A percentile compares a stretch with the other conserved stretches of the same genome.
phyloP scores from a whole-genome alignment of 2,329 filamentous ascomycete species.

The Gaeumannomyces tritici region DNA sequence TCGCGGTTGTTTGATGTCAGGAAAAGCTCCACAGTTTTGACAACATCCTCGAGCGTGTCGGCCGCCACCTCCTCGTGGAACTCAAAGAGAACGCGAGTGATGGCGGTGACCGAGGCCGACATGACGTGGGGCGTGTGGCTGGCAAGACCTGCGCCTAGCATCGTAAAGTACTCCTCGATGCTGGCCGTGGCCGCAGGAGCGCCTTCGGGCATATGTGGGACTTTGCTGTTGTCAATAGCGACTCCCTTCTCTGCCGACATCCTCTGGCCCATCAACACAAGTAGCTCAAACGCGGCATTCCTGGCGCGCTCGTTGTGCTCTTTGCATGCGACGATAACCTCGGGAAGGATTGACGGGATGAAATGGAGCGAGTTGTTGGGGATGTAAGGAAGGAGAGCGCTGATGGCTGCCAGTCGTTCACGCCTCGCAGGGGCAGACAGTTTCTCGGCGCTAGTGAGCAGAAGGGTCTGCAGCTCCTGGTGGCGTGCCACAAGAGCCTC shows the following conservation, averaged over 20 bases:
- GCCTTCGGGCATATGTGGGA: constrained; percentile 76
- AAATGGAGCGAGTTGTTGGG: constrained; percentile 78
- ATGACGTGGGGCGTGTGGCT: constrained; percentile 95
- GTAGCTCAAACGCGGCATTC: constrained; percentile 78
- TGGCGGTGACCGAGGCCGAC: constrained; percentile 88
- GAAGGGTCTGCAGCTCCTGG: constrained; percentile 68
- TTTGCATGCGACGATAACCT: constrained; percentile 94
- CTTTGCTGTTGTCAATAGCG: constrained; percentile 74
- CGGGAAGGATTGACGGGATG: constrained; percentile 81
- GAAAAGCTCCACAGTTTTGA: constrained; percentile 94
- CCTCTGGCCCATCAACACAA: constrained; percentile 79
- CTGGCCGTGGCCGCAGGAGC: constrained; percentile 69
- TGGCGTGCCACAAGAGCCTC: constrained; percentile 68
- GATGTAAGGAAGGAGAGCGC: constrained; percentile 70
- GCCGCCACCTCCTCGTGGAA: constrained; percentile 46
- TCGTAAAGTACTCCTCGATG: constrained; percentile 94
- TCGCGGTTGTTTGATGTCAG: constrained; percentile 93
- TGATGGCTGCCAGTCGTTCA: constrained; percentile 76
- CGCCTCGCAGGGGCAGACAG: constrained; percentile 78
- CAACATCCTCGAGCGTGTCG: constrained; percentile 64
- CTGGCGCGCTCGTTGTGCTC: constrained; percentile 95
- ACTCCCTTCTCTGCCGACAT: constrained; percentile 59
- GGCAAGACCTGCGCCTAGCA: constrained; percentile 92
- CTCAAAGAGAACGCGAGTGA: constrained; percentile 88
- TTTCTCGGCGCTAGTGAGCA: constrained; percentile 72